phyloP scores from a whole-genome alignment of 306 rosid species.

The Quercus cerris region DNA sequence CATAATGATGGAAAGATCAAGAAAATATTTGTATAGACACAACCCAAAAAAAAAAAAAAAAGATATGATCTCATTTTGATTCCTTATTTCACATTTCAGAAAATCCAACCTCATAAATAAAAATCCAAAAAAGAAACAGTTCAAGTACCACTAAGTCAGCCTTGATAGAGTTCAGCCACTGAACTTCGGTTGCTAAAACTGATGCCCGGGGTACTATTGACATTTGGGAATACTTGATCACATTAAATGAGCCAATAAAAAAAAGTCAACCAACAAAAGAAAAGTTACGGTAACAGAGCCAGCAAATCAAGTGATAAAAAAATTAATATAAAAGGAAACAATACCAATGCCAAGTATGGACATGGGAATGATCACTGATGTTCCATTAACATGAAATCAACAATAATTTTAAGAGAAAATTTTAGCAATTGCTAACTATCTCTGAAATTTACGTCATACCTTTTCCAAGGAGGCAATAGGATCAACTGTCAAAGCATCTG shows the following conservation, averaged over 20 bases:
- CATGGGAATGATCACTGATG: not conserved
- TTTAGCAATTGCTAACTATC: no score
- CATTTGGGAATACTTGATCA: not conserved
- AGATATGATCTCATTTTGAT: no score
- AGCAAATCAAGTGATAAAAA: not conserved
- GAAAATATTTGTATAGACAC: not conserved
- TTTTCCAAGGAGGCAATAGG: not conserved
- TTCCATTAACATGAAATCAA: not conserved
- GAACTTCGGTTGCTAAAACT: conserved; percentile 66
- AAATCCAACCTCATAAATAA: not conserved
- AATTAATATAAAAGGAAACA: not conserved
- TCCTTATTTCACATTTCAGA: not conserved
- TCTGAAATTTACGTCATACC: conserved; percentile 14
- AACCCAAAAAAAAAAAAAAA: not conserved
- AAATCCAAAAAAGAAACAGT: conserved; percentile 7
- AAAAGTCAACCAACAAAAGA: not conserved
- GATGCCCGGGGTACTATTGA: conserved; percentile 65
- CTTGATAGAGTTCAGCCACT: conserved; percentile 83
- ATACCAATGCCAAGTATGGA: not conserved
- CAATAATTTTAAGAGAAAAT: not conserved
- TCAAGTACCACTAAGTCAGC: conserved; percentile 87
- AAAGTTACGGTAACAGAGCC: not conserved
- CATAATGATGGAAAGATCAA: no score
- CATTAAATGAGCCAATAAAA: not conserved
- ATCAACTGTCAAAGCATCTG: conserved; percentile 70